phyloP scores from a whole-genome alignment of 805 yeast genomes.

The Debaryomyces prosopidis region DNA sequence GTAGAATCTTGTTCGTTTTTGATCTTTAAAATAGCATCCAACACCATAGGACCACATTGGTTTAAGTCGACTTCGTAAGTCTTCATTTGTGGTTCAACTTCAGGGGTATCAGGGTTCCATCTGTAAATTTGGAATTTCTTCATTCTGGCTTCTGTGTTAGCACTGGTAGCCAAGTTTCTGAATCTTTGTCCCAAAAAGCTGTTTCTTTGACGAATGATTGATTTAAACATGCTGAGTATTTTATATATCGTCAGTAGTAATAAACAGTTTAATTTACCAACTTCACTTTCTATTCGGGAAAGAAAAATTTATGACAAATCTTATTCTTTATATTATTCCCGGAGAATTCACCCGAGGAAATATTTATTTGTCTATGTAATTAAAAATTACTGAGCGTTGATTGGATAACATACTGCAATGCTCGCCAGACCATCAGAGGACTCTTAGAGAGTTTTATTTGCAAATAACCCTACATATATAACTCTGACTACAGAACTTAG shows the following conservation, averaged over 20 bases:
- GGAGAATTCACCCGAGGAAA: not conserved
- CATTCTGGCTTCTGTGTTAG: constrained; percentile 50
- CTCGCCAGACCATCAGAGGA: not conserved
- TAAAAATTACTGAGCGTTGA: not conserved
- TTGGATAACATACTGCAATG: not conserved
- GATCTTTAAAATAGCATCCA: constrained; percentile 91
- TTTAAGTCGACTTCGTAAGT: constrained; percentile 83
- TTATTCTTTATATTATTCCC: not conserved
- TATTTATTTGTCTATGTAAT: not conserved
- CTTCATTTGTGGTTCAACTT: constrained; percentile 84
- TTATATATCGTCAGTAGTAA: not conserved
- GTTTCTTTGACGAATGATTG: constrained; percentile 17
- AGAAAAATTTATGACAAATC: not conserved
- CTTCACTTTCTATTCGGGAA: not conserved
- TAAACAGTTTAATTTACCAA: not conserved
- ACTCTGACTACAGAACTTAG: too few species aligned
- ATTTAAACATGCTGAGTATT: constrained; percentile 17
- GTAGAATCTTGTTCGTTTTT: constrained; percentile 97
- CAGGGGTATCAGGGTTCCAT: constrained; percentile 98
- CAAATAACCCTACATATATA: too few species aligned
- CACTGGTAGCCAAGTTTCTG: constrained; percentile 51
- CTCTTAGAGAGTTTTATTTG: too few species aligned
- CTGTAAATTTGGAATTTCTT: constrained; percentile 93
- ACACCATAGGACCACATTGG: constrained; percentile 95
- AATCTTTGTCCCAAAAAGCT: constrained; percentile 7